Conservation (phyloP, 2,329 filamentous ascomycete genomes). For the Penicillium oxalicum region DNA sequence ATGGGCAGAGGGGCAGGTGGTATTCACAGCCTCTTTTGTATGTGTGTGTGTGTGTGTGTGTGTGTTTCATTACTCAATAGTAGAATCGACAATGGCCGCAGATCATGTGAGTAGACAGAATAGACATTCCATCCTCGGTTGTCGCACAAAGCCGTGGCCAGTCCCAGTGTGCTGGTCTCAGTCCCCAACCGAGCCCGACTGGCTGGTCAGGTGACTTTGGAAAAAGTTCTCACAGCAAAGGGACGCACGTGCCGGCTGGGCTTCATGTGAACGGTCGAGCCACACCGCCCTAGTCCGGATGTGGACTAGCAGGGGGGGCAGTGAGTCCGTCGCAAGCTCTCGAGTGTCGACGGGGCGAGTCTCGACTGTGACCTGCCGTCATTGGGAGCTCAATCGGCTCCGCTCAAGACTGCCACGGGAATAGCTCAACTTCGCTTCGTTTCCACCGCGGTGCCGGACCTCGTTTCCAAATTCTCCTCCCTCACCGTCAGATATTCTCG, state of each 20-base stretch:
- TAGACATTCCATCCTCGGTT: too few relatives aligned
- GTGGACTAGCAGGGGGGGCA: not conserved
- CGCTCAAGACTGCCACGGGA: not conserved
- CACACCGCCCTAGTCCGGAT: constrained; percentile 14
- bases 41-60: too few relatives aligned
- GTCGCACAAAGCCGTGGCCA: too few relatives aligned
- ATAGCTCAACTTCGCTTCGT: not conserved
- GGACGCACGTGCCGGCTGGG: constrained; percentile 13
- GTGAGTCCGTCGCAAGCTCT: not conserved
- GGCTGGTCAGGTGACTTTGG: constrained; percentile 6
- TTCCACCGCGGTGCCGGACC: not conserved
- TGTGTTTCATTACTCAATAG: too few relatives aligned
- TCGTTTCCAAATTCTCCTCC: not conserved
- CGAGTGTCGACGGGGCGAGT: not conserved
- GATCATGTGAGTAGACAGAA: too few relatives aligned
- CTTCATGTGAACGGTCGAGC: constrained; percentile 4
- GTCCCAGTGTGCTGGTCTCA: too few relatives aligned
- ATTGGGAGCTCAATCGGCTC: constrained; percentile 11
- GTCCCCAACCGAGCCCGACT: not conserved
- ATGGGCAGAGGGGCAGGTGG: too few relatives aligned
- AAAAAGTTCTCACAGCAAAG: constrained; percentile 9
- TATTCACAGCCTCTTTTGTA: too few relatives aligned
- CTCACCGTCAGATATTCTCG: too few relatives aligned
- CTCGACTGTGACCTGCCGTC: constrained; percentile 9
- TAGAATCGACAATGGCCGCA: too few relatives aligned